Evolutionary conservation across 2,329 filamentous ascomycete species (phyloP).

Genomic region (Chrysoporthe austroafricana): DNA sequence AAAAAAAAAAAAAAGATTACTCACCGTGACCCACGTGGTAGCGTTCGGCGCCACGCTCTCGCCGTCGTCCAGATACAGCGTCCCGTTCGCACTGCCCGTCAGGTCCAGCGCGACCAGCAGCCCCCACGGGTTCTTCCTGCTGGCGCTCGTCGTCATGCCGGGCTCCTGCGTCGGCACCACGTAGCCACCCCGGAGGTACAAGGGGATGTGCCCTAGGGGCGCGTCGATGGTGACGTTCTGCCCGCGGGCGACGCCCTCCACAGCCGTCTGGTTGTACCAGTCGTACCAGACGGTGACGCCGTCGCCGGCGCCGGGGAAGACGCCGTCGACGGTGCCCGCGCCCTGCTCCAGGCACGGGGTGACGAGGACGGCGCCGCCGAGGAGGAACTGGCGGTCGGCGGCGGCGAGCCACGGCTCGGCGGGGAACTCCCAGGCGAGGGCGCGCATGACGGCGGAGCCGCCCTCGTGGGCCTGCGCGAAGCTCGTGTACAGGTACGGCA

Average conservation of each 20-base stretch:
- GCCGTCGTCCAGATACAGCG: conserved; percentile 76
- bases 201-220: conserved; percentile 69
- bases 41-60: conserved; percentile 63
- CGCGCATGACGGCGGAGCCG: conserved; percentile 73
- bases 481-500: conserved; percentile 78
- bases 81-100: conserved; percentile 60
- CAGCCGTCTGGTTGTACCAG: conserved; percentile 70
- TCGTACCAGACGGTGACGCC: conserved; percentile 71
- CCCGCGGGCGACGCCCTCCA: conserved; percentile 43
- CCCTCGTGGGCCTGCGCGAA: conserved; percentile 68
- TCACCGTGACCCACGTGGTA: conserved; percentile 56
- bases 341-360: conserved; percentile 69
- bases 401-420: conserved; percentile 68
- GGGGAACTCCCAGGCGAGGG: conserved; percentile 75
- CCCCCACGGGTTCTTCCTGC: conserved; percentile 67
- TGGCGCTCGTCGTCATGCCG: conserved; percentile 67
- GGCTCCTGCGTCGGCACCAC: conserved; percentile 71
- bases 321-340: conserved; percentile 63
- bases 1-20: conserved; percentile 32
- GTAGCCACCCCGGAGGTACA: conserved; percentile 70
- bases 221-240: conserved; percentile 47
- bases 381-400: conserved; percentile 73
- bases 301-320: conserved; percentile 68
- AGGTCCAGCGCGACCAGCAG: conserved; percentile 64
- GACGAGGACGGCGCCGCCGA: conserved; percentile 68